These are phyloP conservation scores for Colletotrichum eleusines DNA, from an alignment of 2,329 filamentous ascomycete species.

Conservation along the genomic window DNA sequence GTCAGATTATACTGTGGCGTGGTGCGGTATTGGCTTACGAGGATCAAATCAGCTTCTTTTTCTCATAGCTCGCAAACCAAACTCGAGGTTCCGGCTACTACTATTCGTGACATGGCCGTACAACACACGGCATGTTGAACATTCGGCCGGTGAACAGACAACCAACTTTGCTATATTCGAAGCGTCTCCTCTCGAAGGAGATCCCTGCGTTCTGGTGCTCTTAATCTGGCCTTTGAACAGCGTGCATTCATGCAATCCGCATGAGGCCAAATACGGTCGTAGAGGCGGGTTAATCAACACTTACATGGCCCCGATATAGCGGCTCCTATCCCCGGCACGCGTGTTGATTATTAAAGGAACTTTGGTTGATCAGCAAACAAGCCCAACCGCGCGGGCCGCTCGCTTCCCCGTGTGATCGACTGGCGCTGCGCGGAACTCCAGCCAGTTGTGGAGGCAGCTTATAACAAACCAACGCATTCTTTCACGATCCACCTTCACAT, in stretches of 20 bases:
- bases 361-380: neutral
- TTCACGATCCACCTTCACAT: neutral
- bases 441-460: neutral
- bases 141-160: neutral
- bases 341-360: too few species aligned
- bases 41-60: constrained; percentile 34
- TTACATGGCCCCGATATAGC: neutral
- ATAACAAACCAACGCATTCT: neutral
- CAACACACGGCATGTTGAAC: neutral
- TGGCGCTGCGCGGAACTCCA: neutral
- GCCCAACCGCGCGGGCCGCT: neutral
- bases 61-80: constrained; percentile 1
- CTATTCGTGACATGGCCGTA: neutral
- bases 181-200: neutral
- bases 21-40: constrained; percentile 34
- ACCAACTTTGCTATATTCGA: neutral
- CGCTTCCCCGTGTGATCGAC: neutral
- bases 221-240: neutral
- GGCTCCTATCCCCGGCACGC: neutral
- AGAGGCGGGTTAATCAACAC: neutral
- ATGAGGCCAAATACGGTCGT: neutral
- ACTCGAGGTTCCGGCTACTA: neutral
- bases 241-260: neutral
- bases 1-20: constrained; percentile 38
- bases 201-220: too few species aligned